Conservation (phyloP, 2,329 filamentous ascomycete species). For the Colletotrichum theobromicola region DNA sequence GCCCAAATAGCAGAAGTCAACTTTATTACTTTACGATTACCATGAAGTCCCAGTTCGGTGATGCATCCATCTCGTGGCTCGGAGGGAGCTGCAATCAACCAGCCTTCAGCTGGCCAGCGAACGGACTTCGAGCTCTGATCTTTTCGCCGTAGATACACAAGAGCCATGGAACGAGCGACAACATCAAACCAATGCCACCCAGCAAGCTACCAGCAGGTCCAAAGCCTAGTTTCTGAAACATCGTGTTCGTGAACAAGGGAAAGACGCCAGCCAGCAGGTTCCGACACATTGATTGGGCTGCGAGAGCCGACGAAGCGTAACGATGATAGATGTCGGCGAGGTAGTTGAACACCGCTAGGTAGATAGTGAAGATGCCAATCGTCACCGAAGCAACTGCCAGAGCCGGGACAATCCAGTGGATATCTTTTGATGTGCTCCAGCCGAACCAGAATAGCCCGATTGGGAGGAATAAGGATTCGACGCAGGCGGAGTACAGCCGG, state of each 20-base stretch:
- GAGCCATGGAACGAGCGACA: conserved; percentile 72
- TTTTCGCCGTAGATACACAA: conserved; percentile 67
- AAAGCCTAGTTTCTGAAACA: conserved; percentile 65
- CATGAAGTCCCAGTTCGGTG: not conserved
- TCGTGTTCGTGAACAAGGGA: conserved; percentile 48
- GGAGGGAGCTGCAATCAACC: not conserved
- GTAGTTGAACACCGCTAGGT: conserved; percentile 73
- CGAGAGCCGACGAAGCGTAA: conserved; percentile 70
- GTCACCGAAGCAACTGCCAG: conserved; percentile 67
- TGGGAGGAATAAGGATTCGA: conserved; percentile 66
- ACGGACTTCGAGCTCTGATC: conserved; percentile 67
- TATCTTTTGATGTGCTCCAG: conserved; percentile 57
- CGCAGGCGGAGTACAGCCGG: conserved; percentile 67
- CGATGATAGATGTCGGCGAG: conserved; percentile 71
- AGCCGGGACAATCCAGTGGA: conserved; percentile 69
- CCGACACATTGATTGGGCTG: conserved; percentile 70
- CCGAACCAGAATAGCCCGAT: conserved; percentile 75
- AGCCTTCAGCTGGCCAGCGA: conserved; percentile 47
- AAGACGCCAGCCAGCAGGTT: conserved; percentile 70
- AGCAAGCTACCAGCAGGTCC: conserved; percentile 67
- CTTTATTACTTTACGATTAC: not conserved
- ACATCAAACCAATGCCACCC: conserved; percentile 53
- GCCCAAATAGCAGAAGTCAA: not conserved
- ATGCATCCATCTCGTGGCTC: fast-evolving
- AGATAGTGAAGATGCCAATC: conserved; percentile 72